A percentile compares a stretch with the other conserved stretches of the same genome.
phyloP scores from a whole-genome alignment of 192 early-diverging fungal species.

The Podochytrium sp. region DNA sequence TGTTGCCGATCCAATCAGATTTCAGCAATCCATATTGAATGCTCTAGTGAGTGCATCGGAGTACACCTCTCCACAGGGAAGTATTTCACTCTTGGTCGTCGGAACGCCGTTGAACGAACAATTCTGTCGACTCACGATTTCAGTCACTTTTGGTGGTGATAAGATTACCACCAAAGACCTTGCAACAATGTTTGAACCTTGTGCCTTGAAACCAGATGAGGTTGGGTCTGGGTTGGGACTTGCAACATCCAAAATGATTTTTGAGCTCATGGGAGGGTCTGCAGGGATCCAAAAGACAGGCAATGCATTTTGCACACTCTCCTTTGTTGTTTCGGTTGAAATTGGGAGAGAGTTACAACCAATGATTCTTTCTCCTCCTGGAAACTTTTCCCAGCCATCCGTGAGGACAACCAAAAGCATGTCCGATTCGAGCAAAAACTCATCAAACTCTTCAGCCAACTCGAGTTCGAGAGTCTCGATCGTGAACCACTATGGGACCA shows the following conservation, averaged over 20 bases:
- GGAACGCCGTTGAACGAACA: not conserved
- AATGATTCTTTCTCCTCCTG: not conserved
- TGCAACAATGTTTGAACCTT: not conserved
- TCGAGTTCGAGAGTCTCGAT: not conserved
- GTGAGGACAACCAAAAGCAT: not conserved
- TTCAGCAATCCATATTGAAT: slow-evolving; percentile 19
- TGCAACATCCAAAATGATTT: slow-evolving; percentile 4
- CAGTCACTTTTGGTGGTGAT: not conserved
- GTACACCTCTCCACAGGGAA: not conserved
- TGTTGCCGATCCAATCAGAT: slow-evolving; percentile 2
- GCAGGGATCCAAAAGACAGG: not conserved
- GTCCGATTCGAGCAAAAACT: not conserved
- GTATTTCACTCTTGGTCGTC: not conserved
- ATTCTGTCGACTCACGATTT: not conserved
- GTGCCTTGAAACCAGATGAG: not conserved
- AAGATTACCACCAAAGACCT: not conserved
- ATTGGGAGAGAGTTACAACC: not conserved
- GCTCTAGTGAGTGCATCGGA: not conserved
- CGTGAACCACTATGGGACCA: no score
- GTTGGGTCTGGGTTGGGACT: not conserved
- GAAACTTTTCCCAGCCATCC: not conserved
- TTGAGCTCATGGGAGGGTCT: slow-evolving; percentile 25
- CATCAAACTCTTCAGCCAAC: not conserved
- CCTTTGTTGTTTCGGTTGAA: not conserved
- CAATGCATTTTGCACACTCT: not conserved